These are phyloP conservation scores for Monilinia fructicola DNA, from an alignment of 2,329 filamentous ascomycete genomes.

Conservation along the genomic window DNA sequence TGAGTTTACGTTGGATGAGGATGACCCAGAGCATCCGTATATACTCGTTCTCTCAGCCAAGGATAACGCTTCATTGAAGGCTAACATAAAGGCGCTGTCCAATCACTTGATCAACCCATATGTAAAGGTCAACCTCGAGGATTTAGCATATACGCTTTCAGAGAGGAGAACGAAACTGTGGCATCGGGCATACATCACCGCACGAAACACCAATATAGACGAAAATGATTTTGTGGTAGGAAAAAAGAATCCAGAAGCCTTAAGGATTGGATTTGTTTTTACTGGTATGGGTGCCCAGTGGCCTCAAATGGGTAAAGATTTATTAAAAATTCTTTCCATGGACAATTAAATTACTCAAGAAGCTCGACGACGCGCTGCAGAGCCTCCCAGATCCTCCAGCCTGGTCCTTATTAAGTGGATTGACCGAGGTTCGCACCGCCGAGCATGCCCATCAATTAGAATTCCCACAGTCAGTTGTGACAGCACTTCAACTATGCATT, in stretches of 20 bases:
- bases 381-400: not conserved
- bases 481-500: not conserved
- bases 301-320: conserved; percentile 31
- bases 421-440: not conserved
- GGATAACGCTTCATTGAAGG: conserved; percentile 20
- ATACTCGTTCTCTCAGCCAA: conserved; percentile 21
- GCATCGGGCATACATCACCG: not conserved
- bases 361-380: not conserved
- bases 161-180: conserved; percentile 28
- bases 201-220: not conserved
- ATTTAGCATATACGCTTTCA: conserved; percentile 36
- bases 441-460: not conserved
- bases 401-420: not conserved
- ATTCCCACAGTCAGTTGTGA: not conserved
- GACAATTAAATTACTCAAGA: not conserved
- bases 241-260: not conserved
- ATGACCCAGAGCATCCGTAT: not conserved
- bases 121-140: conserved; percentile 1
- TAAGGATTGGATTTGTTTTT: conserved; percentile 27
- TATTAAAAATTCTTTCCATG: conserved; percentile 21
- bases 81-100: conserved; percentile 11
- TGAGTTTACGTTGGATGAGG: not conserved
- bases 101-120: conserved; percentile 20
- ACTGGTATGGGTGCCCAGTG: conserved; percentile 36
- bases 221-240: not conserved